These are phyloP conservation scores for Fusarium kyushuense DNA, from an alignment of 2,329 filamentous ascomycete species.

Conservation along the genomic window DNA sequence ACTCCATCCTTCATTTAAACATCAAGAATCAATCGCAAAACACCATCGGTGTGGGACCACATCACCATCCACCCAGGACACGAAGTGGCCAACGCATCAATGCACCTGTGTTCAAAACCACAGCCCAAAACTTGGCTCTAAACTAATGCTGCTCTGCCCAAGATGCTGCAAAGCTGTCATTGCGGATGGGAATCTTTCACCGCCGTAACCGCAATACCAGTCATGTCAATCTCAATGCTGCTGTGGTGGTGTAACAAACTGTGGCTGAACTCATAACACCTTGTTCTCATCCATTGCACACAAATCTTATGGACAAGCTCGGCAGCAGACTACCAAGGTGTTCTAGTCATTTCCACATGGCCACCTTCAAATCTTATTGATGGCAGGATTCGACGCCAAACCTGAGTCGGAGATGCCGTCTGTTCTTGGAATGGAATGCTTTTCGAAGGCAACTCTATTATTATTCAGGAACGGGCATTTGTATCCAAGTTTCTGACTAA, in stretches of 20 bases:
- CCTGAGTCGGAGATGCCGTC: slow-evolving; percentile 32
- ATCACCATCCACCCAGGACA: slow-evolving; percentile 31
- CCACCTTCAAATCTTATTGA: slow-evolving; percentile 26
- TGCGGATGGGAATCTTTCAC: slow-evolving; percentile 26
- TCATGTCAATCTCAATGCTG: slow-evolving; percentile 17
- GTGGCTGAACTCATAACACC: slow-evolving; percentile 28
- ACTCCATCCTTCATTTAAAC: slow-evolving; percentile 26
- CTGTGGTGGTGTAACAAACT: slow-evolving; percentile 13
- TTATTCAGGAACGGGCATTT: slow-evolving; percentile 7
- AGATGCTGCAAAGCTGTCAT: slow-evolving; percentile 40
- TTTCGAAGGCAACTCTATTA: slow-evolving; percentile 28
- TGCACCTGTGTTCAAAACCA: slow-evolving; percentile 33
- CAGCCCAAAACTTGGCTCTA: slow-evolving; percentile 38
- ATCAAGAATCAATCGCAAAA: slow-evolving; percentile 30
- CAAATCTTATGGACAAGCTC: background rate
- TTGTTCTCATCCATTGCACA: background rate
- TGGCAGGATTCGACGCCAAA: slow-evolving; percentile 27
- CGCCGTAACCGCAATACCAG: slow-evolving; percentile 32
- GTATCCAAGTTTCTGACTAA: slow-evolving; percentile 15
- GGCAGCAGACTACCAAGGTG: slow-evolving; percentile 5
- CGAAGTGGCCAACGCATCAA: slow-evolving; percentile 42
- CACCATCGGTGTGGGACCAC: slow-evolving; percentile 39
- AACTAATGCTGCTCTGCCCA: slow-evolving; percentile 38
- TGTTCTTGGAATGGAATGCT: slow-evolving; percentile 37
- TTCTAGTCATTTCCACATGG: slow-evolving; percentile 30